Percentiles rank a stretch among this genome's conserved stretches.
Evolutionary conservation across 2,329 filamentous ascomycete genomes (phyloP).

Genomic region (Penicillium thymicola): DNA sequence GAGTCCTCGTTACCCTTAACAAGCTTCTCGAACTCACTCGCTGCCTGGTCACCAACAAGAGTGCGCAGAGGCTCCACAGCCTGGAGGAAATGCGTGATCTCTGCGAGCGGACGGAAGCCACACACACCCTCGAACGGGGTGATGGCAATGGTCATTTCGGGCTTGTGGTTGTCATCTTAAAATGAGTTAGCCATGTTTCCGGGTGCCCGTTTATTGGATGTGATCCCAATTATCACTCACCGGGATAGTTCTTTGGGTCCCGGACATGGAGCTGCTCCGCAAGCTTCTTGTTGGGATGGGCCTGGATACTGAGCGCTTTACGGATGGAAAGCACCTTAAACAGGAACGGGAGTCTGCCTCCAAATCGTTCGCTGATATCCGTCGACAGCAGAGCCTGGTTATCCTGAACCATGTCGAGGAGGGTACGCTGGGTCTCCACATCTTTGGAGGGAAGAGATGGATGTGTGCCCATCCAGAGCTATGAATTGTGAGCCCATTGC

Average conservation of each 20-base stretch:
- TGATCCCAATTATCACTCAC: constrained; percentile 29
- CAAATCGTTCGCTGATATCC: constrained; percentile 71
- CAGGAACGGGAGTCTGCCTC: constrained; percentile 82
- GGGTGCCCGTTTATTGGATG: neutral
- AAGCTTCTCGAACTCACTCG: constrained; percentile 55
- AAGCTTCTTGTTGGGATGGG: constrained; percentile 92
- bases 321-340: constrained; percentile 97
- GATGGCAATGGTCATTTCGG: constrained; percentile 98
- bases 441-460: constrained; percentile 94
- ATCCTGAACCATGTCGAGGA: constrained; percentile 82
- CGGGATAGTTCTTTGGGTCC: constrained; percentile 89
- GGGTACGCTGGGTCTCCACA: constrained; percentile 73
- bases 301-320: constrained; percentile 95
- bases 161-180: constrained; percentile 95
- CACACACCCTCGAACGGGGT: constrained; percentile 95
- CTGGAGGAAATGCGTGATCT: constrained; percentile 81
- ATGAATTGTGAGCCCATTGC: constrained; percentile 10
- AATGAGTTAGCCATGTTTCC: neutral
- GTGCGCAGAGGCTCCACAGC: constrained; percentile 61
- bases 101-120: constrained; percentile 82
- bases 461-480: constrained; percentile 99
- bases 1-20: constrained; percentile 57
- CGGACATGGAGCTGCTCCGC: constrained; percentile 82
- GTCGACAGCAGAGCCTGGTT: constrained; percentile 78
- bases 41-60: constrained; percentile 56